Conservation (phyloP, 78 protist species). For the Salpingoeca rosetta region DNA sequence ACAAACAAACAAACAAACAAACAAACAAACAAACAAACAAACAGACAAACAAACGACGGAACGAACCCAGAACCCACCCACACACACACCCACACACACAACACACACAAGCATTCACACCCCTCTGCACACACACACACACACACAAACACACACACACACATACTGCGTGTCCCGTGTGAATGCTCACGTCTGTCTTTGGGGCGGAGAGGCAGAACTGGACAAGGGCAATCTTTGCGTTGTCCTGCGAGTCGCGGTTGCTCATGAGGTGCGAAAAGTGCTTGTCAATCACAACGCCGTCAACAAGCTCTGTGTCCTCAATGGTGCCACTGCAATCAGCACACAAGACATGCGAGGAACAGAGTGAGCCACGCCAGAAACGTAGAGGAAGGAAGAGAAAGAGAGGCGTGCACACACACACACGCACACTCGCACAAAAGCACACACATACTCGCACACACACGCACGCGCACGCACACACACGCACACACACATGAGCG, state of each 20-base stretch:
- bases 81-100: too few species aligned
- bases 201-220: slow-evolving; percentile 98
- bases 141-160: background rate
- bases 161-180: background rate
- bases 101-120: too few species aligned
- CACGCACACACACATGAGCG: too few species aligned
- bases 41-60: background rate
- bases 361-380: slow-evolving; percentile 19
- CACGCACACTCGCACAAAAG: too few species aligned
- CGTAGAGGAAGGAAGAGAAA: background rate
- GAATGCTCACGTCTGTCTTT: slow-evolving; percentile 86
- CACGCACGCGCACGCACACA: too few species aligned
- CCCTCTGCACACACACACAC: too few species aligned
- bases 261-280: slow-evolving; percentile 56
- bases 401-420: too few species aligned
- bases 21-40: too few species aligned
- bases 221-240: slow-evolving; percentile 97
- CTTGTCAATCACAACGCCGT: slow-evolving; percentile 89
- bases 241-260: slow-evolving; percentile 83
- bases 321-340: slow-evolving; percentile 97
- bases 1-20: too few species aligned
- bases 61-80: background rate
- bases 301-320: slow-evolving; percentile 90
- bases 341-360: too few species aligned
- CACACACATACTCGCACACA: too few species aligned